Evolutionary conservation across 73 alveolate species (phyloP).

Genomic region (Breviolum minutum): DNA sequence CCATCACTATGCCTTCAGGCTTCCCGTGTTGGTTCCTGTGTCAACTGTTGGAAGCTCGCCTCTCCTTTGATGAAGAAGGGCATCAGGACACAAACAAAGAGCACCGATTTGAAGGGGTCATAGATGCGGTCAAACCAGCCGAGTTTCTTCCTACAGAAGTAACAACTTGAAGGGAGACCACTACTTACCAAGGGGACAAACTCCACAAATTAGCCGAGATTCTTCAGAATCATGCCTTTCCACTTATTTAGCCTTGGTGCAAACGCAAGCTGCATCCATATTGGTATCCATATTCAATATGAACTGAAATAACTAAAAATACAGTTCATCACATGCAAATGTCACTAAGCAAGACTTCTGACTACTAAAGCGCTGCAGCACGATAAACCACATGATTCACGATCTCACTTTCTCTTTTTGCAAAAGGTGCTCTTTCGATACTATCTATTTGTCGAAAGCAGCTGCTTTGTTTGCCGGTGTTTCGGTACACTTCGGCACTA

Average conservation of each 20-base stretch:
- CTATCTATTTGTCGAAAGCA: no score
- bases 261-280: background rate
- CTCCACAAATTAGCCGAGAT: background rate
- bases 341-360: background rate
- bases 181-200: background rate
- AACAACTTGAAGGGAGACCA: background rate
- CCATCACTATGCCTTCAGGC: no score
- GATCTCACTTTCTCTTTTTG: no score
- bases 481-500: no score
- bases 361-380: no score
- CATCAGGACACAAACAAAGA: slow-evolving; percentile 80
- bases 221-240: slow-evolving; percentile 84
- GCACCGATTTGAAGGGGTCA: slow-evolving; percentile 88
- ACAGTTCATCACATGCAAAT: background rate
- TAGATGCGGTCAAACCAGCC: slow-evolving; percentile 90
- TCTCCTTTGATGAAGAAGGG: slow-evolving; percentile 92
- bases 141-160: slow-evolving; percentile 37
- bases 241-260: slow-evolving; percentile 60
- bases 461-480: no score
- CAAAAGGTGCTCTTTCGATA: no score
- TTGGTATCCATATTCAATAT: background rate
- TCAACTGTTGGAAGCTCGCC: background rate
- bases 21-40: background rate
- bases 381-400: no score
- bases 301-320: no score